Evolutionary conservation across 2,329 filamentous ascomycete species (phyloP), one percentile per base, ranked within the genome.

Genomic region (Xylogone sp.): DNA sequence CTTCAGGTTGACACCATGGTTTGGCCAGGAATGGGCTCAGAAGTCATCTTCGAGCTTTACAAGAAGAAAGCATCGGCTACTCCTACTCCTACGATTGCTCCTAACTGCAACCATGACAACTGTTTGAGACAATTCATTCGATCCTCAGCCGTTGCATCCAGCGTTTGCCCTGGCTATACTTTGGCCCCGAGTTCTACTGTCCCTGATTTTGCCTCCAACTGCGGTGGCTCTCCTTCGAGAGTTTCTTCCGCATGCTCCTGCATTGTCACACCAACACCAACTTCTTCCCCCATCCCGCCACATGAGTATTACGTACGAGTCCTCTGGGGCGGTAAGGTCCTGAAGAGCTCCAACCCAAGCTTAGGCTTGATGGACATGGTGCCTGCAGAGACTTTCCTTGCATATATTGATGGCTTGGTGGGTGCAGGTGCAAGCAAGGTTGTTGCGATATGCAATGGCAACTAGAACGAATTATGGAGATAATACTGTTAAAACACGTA

Each of bases 21-120:
- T 1, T 93, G 88, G 88, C 88, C 88, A 0, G 88, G 88, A 0
- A 91, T 93, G 88, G 88, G 88, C 0, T 75, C 82, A 9, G 88
- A 93, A 69, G 75, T 93, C 0, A 80, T 91, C 0, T 90, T 92
- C 64, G 88, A 93, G 71, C 64, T 92, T 24, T 91, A 84, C 61
- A 72, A 68, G 59, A 75, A 72, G 59, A 65, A 66, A 42, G 56
- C 62, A 2, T 18, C 42, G 7, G 49, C 50, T 39, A 8, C 47
- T 8, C 10, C 50, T 18, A 45, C 19, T 4, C 27, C 29, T 19
- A 46, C 53, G n/a, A 42, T 58, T 19, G 54, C 57, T 2, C 56
- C 56, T 2, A 52, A 48, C 19, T 68, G 65, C 52, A 60, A 56
- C 44, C 57, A 56, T 39, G 63, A 68, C 45, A 65, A 68, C 51